Evolutionary conservation across 495 filamentous ascomycete species (phyloP).

Genomic region (Penicillium coffeae): DNA sequence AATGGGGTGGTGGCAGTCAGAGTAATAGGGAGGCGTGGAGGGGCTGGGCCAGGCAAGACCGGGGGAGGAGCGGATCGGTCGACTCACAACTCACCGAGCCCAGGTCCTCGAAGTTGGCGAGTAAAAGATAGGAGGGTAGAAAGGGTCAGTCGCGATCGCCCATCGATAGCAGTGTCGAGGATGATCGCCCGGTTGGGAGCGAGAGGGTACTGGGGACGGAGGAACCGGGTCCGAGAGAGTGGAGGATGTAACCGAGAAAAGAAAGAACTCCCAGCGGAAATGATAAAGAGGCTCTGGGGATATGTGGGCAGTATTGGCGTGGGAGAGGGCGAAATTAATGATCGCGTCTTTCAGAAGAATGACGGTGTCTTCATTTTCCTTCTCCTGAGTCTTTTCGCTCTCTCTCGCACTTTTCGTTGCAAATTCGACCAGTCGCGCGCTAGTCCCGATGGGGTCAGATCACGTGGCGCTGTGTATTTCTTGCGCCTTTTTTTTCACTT

Average conservation of each 20-base stretch:
- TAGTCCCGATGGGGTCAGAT: conserved; percentile 21
- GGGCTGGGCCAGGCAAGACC: conserved; percentile 24
- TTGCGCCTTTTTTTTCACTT: conserved; percentile 30
- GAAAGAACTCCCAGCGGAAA: neutral
- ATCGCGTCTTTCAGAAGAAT: neutral
- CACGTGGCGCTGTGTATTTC: conserved; percentile 27
- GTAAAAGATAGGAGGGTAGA: conserved; percentile 8
- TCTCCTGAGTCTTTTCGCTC: conserved; percentile 6
- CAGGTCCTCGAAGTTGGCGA: conserved; percentile 3
- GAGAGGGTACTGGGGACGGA: conserved; percentile 32
- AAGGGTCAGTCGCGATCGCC: conserved; percentile 31
- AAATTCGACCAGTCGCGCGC: conserved; percentile 15
- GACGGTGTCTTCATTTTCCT: neutral
- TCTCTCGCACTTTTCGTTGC: conserved; percentile 8
- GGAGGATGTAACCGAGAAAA: conserved; percentile 29
- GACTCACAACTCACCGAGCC: conserved; percentile 13
- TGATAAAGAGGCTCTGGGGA: neutral
- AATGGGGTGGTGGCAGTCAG: conserved; percentile 14
- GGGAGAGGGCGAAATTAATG: neutral
- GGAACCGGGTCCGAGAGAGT: conserved; percentile 27
- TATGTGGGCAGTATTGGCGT: neutral
- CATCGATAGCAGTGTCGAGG: conserved; percentile 21
- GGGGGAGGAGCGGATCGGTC: neutral
- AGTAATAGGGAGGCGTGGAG: conserved; percentile 33
- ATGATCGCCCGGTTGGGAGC: conserved; percentile 32